Conservation (phyloP, 202 grass and related monocot genomes). For the Miscanthus sacchariflorus region DNA sequence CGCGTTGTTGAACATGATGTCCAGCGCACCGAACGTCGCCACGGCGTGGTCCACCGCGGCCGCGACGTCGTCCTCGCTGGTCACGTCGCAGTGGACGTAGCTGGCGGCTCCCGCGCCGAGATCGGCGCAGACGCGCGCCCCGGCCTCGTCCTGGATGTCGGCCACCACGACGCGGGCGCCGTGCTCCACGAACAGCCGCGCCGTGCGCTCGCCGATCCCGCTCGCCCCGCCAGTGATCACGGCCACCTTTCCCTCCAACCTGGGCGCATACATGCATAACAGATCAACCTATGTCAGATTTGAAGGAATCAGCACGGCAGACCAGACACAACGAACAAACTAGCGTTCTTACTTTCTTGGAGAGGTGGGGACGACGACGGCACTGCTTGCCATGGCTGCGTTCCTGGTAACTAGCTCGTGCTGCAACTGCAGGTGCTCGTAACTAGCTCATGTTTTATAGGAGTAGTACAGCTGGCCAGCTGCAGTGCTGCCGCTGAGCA, state of each 20-base stretch:
- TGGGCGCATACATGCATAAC: not conserved
- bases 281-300: not conserved
- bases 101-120: constrained; percentile 4
- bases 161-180: constrained; percentile 45
- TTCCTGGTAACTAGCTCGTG: not conserved
- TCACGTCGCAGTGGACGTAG: constrained; percentile 46
- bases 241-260: constrained; percentile 46
- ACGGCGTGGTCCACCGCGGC: constrained; percentile 20
- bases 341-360: not conserved
- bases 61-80: not conserved
- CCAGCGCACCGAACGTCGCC: not conserved
- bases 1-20: constrained; percentile 36
- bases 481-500: too few species aligned
- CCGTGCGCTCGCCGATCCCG: constrained; percentile 48
- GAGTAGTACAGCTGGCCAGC: too few species aligned
- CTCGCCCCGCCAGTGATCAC: constrained; percentile 50
- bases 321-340: not conserved
- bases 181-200: constrained; percentile 42
- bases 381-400: not conserved
- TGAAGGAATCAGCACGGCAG: not conserved
- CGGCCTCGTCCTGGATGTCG: constrained; percentile 51
- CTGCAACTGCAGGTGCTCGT: not conserved
- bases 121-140: constrained; percentile 18
- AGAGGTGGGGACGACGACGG: not conserved
- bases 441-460: too few species aligned